Percentiles rank a stretch among this genome's conserved stretches.
Conservation (phyloP, 352 stramenopile genomes). For the Phytophthora macrochlamydospora region DNA sequence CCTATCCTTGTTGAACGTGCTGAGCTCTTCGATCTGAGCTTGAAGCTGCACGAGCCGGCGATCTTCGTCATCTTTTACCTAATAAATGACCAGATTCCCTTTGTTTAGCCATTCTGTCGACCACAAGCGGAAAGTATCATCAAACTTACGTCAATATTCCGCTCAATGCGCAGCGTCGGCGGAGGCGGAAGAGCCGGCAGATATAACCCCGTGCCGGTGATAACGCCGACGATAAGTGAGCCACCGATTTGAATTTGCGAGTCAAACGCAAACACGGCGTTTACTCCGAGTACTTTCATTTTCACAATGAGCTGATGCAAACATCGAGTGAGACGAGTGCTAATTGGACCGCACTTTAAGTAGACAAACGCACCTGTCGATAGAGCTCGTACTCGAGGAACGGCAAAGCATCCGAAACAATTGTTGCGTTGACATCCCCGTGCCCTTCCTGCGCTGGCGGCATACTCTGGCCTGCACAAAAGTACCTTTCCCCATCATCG, state of each 20-base stretch:
- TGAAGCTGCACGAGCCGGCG: constrained; percentile 93
- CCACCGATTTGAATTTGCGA: constrained; percentile 92
- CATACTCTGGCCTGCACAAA: constrained; percentile 97
- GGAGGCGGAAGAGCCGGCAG: constrained; percentile 95
- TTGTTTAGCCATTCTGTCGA: background rate
- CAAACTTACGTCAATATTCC: constrained; percentile 91
- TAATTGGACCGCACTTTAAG: background rate
- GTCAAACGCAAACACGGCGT: constrained; percentile 95
- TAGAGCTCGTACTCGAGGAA: constrained; percentile 99
- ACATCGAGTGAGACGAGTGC: too few species aligned
- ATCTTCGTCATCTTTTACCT: constrained; percentile 95
- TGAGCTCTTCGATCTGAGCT: constrained; percentile 90
- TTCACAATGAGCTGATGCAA: constrained; percentile 75
- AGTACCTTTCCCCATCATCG: constrained; percentile 90
- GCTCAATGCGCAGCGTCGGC: constrained; percentile 92
- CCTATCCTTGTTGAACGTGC: constrained; percentile 82
- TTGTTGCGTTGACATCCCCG: constrained; percentile 95
- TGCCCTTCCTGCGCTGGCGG: constrained; percentile 90
- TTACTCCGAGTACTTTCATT: constrained; percentile 95
- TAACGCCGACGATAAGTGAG: constrained; percentile 89
- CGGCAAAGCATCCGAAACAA: constrained; percentile 96
- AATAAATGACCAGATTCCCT: background rate
- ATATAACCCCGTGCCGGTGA: constrained; percentile 92
- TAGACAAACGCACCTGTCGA: constrained; percentile 84
- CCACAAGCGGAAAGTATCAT: background rate